Evolutionary conservation across 805 yeast species (phyloP), one percentile per base, ranked within the genome.

Genomic region (Brettanomyces anomalus): DNA sequence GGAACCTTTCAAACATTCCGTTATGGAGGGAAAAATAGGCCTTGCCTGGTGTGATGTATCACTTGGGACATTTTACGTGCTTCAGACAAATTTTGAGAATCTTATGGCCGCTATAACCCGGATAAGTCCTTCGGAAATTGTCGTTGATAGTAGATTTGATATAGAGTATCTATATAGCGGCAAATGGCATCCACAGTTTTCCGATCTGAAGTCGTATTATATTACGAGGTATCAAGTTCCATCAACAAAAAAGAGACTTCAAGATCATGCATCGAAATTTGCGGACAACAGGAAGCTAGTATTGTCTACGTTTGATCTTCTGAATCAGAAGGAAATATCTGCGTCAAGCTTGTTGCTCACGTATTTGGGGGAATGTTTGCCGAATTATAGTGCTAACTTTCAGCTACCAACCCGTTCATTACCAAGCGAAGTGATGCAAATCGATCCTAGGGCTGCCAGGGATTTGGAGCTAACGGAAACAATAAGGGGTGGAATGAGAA

Each of bases 41-140:
- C 53, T 93, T 1, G 72, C 88, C 24, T 93, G 97, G 97, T 74
- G 82, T 36, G 98, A 93, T 62, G 67, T 90, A 0, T 82, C 93
- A 0, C 77, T 90, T 1, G 97, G 97, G 0, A 79, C 78, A 18
- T 74, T 86, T 37, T 77, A 69, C 52, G 83, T 82, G 3, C 85
- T 86, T 53, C 74, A 76, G 39, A 76, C 85, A 0, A 69, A 72
- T 1, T 54, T 81, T 17, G 72, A 68, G 4, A 81, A 79, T 20
- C 61, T 89, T 3, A 70, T 79, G 40, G 73, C 93, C 5, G 86
- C 86, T 35, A 64, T 93, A 1, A 70, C 90, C 0, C 70, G 97
- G 45, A 78, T 93, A 5, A 71, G 71, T 39, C 97, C 98, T 0
- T 73, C 80, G 32, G 98, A 90, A 53, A 76, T 90, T 13, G 53